A percentile compares a stretch with the other conserved stretches of the same genome.
phyloP scores from a whole-genome alignment of 2,329 filamentous ascomycete species.

The Dactylella cylindrospora region DNA sequence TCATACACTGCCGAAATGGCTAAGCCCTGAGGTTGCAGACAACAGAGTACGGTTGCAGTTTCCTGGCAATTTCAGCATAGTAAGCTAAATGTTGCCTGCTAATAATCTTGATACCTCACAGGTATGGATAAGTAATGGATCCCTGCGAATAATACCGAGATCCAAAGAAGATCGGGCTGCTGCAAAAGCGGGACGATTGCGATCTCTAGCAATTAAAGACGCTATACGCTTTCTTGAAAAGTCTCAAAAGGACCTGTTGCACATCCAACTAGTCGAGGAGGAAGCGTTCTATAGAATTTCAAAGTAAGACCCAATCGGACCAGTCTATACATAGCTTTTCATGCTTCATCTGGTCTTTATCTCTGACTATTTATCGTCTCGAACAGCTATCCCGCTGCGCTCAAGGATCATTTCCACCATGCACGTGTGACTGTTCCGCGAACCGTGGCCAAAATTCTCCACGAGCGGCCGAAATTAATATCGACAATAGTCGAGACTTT shows the following conservation, averaged over 20 bases:
- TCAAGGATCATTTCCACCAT: conserved; percentile 71
- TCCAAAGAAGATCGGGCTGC: conserved; percentile 49
- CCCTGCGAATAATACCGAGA: conserved; percentile 71
- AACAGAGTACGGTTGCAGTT: conserved; percentile 61
- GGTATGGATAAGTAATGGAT: conserved; percentile 82
- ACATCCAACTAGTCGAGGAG: conserved; percentile 73
- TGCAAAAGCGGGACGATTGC: conserved; percentile 47
- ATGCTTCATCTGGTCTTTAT: no score
- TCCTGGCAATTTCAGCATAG: background rate
- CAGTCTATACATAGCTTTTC: no score
- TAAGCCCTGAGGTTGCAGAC: conserved; percentile 84
- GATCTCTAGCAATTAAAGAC: conserved; percentile 63
- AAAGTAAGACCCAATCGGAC: conserved; percentile 27
- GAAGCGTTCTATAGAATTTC: conserved; percentile 84
- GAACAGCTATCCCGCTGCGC: conserved; percentile 63
- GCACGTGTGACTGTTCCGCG: conserved; percentile 74
- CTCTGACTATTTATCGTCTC: conserved; percentile 9
- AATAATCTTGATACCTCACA: conserved; percentile 46
- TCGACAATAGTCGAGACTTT: conserved; percentile 86
- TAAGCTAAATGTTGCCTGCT: background rate
- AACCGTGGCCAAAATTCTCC: conserved; percentile 76
- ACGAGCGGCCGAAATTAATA: conserved; percentile 72
- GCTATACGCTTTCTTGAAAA: conserved; percentile 65
- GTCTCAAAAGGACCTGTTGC: conserved; percentile 60
- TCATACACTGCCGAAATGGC: conserved; percentile 80